Evolutionary conservation across 2,329 filamentous ascomycete genomes (phyloP).

Genomic region (Fusarium goolgardi): DNA sequence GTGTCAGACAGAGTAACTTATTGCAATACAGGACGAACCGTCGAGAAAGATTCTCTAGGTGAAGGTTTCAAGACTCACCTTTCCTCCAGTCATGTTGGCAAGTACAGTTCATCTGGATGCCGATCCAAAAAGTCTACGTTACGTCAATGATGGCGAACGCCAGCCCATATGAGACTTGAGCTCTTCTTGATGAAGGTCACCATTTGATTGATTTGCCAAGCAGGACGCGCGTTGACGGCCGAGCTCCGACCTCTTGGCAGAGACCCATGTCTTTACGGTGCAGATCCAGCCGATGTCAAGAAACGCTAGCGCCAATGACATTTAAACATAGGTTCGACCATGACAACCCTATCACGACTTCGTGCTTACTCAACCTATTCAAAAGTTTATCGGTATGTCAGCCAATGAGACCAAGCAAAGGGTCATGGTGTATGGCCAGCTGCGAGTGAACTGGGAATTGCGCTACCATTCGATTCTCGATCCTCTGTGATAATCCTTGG

Average conservation of each 20-base stretch:
- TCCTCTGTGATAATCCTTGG: not conserved
- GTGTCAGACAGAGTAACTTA: constrained; percentile 37
- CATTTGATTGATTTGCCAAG: constrained; percentile 45
- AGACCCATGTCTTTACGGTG: constrained; percentile 47
- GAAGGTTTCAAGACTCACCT: constrained; percentile 42
- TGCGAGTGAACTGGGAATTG: not conserved
- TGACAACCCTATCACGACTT: constrained; percentile 46
- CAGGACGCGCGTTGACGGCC: constrained; percentile 49
- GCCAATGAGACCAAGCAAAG: constrained; percentile 1
- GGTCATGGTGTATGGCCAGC: not conserved
- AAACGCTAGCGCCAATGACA: constrained; percentile 44
- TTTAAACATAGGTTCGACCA: constrained; percentile 46
- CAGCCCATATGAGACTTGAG: constrained; percentile 42
- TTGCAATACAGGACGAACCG: constrained; percentile 17
- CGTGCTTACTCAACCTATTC: constrained; percentile 20
- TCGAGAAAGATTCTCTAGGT: constrained; percentile 17
- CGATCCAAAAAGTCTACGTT: constrained; percentile 40
- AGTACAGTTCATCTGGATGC: constrained; percentile 39
- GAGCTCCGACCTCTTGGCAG: constrained; percentile 47
- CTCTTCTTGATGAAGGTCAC: constrained; percentile 47
- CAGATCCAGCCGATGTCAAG: constrained; percentile 47
- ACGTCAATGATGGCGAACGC: constrained; percentile 39
- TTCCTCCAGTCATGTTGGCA: constrained; percentile 47
- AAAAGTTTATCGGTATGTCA: constrained; percentile 22
- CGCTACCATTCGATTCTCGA: not conserved